These are phyloP conservation scores for Abrus pulchellus DNA, from an alignment of 306 rosid species.

Conservation along the genomic window DNA sequence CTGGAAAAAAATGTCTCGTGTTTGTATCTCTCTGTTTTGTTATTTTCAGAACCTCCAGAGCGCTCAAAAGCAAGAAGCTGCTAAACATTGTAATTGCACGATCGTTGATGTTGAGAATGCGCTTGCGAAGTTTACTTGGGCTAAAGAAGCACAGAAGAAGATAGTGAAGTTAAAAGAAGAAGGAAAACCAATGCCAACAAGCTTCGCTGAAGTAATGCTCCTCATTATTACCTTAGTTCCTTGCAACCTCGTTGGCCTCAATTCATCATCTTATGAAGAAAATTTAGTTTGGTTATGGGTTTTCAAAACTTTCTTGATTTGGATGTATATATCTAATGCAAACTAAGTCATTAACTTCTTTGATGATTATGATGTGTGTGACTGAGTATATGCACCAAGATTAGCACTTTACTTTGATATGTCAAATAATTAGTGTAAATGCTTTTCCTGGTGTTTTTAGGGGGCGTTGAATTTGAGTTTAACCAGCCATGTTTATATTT, in stretches of 20 bases:
- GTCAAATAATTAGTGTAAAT: constrained; percentile 15
- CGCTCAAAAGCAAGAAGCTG: constrained; percentile 80
- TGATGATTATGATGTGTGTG: constrained; percentile 16
- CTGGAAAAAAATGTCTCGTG: background rate
- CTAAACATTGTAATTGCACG: constrained; percentile 77
- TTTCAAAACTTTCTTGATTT: constrained; percentile 25
- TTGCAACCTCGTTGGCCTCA: background rate
- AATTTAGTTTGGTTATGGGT: background rate
- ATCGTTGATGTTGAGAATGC: constrained; percentile 90
- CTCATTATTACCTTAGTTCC: constrained; percentile 17
- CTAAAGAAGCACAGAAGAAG: constrained; percentile 86
- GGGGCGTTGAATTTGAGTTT: constrained; percentile 39
- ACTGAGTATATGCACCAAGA: constrained; percentile 9
- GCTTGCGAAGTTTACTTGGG: constrained; percentile 91
- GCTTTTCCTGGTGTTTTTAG: constrained; percentile 20
- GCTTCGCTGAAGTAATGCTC: constrained; percentile 61
- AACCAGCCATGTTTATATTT: constrained; percentile 29
- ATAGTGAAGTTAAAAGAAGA: constrained; percentile 75
- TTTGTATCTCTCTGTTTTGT: constrained; percentile 45
- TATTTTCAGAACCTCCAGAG: constrained; percentile 66
- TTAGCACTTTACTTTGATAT: constrained; percentile 14
- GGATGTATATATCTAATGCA: constrained; percentile 12
- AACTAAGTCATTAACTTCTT: constrained; percentile 32
- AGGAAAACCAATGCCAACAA: constrained; percentile 90
- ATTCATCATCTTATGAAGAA: background rate